Base-by-base conservation (phyloP, 73 alveolate species). In the Paramecium primaurelia region DNA sequence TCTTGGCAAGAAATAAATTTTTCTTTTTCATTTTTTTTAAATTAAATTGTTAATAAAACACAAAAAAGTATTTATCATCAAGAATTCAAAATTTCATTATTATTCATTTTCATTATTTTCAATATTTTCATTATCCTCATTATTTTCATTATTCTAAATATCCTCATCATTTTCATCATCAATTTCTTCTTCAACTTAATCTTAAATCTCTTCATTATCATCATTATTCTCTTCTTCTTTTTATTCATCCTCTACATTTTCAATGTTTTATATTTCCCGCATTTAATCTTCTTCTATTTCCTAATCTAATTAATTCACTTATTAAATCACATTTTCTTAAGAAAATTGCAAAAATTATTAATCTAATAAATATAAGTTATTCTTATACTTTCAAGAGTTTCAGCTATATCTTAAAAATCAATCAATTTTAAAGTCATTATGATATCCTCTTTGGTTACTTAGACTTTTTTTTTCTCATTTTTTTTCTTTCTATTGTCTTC, bases 1-100 rank as follows among this genome's bases (percentile, higher is more conserved):
- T 92, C 86, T 93, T 92, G 44, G 94, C 95, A 30, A 96, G 93
- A 95, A 97, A 96, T 87, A 92, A 90, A 92, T 96, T 95, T 54
- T 87, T 93, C 93, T 89, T 93, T 42, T 86, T 88, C 87, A 73
- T 73, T 12, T 28, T 28, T 26, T 34, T 26, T 8, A 71, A 73
- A 34, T n/a, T 30, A 12, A 34, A 54, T 73, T 30, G n/a, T 73
- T 20, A 73, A 73, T 73, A 73, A 40, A 73, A 36, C 87, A 73
- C 84, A 32, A 64, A 64, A 32, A 28, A 64, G 42, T 34, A 32
- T 34, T 34, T 25, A 32, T 14, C 49, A 64, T 34, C 28, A 32
- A 28, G 42, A 64, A 64, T 64, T 64, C 18, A 60, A 10, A 11
- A 60, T 25, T 25, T 60, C 44, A 60, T 54, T 54, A 54, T 54